Evolutionary conservation across 352 stramenopile species (phyloP), one percentile per base, ranked within the genome.

Genomic region (Pythium monospermum): DNA sequence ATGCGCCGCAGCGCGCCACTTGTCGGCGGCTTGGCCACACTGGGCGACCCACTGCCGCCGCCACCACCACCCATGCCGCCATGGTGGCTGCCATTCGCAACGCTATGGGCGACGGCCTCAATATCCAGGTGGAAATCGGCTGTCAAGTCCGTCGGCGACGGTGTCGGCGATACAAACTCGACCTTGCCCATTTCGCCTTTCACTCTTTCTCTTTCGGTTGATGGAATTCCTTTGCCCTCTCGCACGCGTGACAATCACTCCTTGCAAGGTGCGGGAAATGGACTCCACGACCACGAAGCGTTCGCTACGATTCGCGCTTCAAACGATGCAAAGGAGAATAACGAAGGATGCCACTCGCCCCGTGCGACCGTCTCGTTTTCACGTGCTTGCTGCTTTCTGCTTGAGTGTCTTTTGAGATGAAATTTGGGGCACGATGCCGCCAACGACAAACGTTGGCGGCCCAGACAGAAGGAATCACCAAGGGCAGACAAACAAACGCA

Each of bases 81-180:
- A 13, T 23, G 36, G 10, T 63, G 49, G 23, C 38, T 41, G 39
- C 53, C 47, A 18, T 31, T 38, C 16, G 25, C 52, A 37, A n/a
- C 47, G 40, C 40, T 26, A 23, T 57, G 52, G 28, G 35, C 51
- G 13, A 65, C 55, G 27, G 72, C 61, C 15, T 82, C 69, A 56
- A 85, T 83, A 41, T 72, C 76, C 6, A 86, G 59, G 48, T 76
- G 70, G 72, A 87, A 90, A 54, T 79, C 67, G 25, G 64, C 66
- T 8, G 53, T 43, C 38, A 67, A 59, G 35, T 84, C 73, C 53
- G 76, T 85, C 25, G 80, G 77, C 47, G 80, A 91, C 59, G 73
- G 38, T 19, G 46, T 23, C 33, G 52, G 46, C 25, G 52, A 55
- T 37, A 67, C 71, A 56, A 91, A 91, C 62, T 87, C 79, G 48